Evolutionary conservation across 2,329 filamentous ascomycete species (phyloP), one percentile per base, ranked within the genome.

Genomic region (Calonectria honghensis): DNA sequence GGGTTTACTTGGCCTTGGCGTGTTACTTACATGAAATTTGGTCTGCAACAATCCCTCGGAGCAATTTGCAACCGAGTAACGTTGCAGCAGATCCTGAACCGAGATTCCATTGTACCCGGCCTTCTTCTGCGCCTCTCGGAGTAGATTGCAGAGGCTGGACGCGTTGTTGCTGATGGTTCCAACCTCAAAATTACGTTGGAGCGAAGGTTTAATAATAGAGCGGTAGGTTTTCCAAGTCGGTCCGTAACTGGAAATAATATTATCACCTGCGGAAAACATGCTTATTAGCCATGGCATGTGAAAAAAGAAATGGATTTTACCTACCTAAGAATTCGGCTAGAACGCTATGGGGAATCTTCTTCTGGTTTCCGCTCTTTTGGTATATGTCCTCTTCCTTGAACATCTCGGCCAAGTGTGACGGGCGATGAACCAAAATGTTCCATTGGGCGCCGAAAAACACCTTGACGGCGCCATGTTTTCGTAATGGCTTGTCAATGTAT

Each of bases 181-280:
- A 24, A 68, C 73, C 48, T 83, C 81, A 29, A 82, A 75, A 24
- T 50, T 72, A 9, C 75, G 68, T 27, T 86, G 85, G 39, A 87
- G 66, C 0, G 82, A 85, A 0, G 84, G 83, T 66, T 86, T 85
- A 78, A 85, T 80, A 29, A 87, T 81, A 1, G 80, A 78, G 1
- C 79, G 81, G 71, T 84, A 87, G 5, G 78, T 76, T 71, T 78
- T 83, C 85, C 85, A 87, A 3, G 77, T 81, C 11, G 82, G 79
- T 3, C 84, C 85, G 68, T 83, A 81, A 7, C 84, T 80, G 63
- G 83, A 85, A 32, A 87, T 87, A 31, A 87, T 83, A 54, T 87
- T 86, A 66, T 86, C 85, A 3, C 57, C 57, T 61, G n/a, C 13
- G 20, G 11, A 18, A 18, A 41, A 9, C 1, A 16, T 27, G 6